Base-by-base conservation (phyloP, 345 rosid genomes). In the Eucalyptus regnans region DNA sequence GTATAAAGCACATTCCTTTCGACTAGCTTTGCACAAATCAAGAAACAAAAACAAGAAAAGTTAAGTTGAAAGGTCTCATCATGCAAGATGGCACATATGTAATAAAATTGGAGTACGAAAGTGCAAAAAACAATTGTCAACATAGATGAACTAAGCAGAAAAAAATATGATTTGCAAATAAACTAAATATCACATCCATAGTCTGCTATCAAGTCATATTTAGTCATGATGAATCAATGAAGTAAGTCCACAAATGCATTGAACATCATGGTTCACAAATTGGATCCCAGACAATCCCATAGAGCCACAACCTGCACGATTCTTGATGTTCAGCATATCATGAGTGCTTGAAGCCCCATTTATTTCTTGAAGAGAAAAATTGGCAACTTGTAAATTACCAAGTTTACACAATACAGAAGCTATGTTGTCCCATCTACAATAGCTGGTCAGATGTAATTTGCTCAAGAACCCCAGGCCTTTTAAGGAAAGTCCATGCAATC, bases 1-100 rank as follows among this genome's bases (percentile, higher is more conserved):
- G 94, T 90, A 97, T 60, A 97, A 95, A 64, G 98, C 98, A 89
- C 99, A 98, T 94, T 98, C 99, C 97, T 97, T 98, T 93, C 99
- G 99, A 95, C 99, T 98, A 94, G 95, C 90, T 95, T 96, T 95
- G 96, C 97, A 93, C 89, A 92, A 96, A 95, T 83, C 93, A 94
- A 94, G 91, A 94, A 93, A 92, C 48, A 93, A 87, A 89, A 89
- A 90, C 68, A 91, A 90, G 85, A 89, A 93, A 89, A 85, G 89
- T 87, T 83, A 86, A 80, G 86, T 87, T 79, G n/a, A 88, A 66
- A 86, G 60, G 29, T 76, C 62, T 58, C 79, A 87, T 33, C 87
- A 46, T 41, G 86, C 8, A 44, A 62, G 64, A 87, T 80, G 62
- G 49, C 33, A 80, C 48, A 20, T 4, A 31, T 25, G 6, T 23